Evolutionary conservation across 2,329 filamentous ascomycete genomes (phyloP), one percentile per base, ranked within the genome.

Genomic region (Fusarium robinianum): DNA sequence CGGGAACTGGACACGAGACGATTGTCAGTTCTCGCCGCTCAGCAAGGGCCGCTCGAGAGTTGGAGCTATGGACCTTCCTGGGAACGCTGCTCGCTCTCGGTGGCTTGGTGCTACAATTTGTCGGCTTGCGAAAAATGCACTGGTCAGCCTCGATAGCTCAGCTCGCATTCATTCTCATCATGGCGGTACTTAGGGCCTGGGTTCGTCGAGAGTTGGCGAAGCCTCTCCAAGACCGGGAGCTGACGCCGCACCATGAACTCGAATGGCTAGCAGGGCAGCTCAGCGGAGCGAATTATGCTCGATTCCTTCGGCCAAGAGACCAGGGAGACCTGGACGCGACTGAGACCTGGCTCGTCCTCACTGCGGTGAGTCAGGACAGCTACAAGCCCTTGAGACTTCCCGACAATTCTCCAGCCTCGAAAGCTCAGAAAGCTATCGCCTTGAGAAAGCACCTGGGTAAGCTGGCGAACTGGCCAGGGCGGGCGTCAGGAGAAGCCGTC

Each of bases 51-150:
- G 5, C 4, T 8, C 26, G 11, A 4, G 11, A 29, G 4, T 14
- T 33, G 5, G 8, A 12, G 8, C 7, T n/a, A 1, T 1, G 5
- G 6, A 33, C 37, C 5, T 3, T 14, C 3, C 3, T n/a, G 17
- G 22, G 37, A 0, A 17, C 25, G 11, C 10, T 2, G 2, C 3
- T 24, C 8, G 23, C 31, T 5, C 5, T 49, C 1, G 3, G 3
- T 1, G 46, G 42, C 5, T 49, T 49, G 5, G 2, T 49, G 0
- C 10, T 46, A 0, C 46, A 49, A 2, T 49, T 49, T 2, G 46
- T 49, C 7, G 46, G 46, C 1, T 25, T 49, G 0, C 36, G 46
- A 3, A 36, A 14, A 3, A 49, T 49, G 46, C 31, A 49, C 19
- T 49, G 27, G 3, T 19, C 21, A 3, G 46, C 46, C 4, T 17